Conservation (phyloP, 2,329 filamentous ascomycete genomes). For the Cladophialophora exuberans region DNA sequence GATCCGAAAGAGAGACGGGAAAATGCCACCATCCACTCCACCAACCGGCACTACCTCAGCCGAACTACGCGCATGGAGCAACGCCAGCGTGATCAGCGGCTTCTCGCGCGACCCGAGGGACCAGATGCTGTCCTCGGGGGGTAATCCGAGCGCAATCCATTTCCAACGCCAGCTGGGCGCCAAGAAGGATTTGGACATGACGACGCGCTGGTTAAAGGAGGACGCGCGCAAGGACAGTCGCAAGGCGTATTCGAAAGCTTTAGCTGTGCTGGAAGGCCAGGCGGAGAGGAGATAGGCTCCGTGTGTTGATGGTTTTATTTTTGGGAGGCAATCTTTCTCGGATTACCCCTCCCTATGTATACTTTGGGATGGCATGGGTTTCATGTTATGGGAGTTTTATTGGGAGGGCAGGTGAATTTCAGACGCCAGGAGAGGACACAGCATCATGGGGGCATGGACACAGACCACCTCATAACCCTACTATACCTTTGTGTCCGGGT, state of each 20-base stretch:
- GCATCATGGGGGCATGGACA: too few relatives aligned
- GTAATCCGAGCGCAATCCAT: neutral
- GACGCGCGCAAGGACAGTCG: neutral
- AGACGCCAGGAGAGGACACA: too few relatives aligned
- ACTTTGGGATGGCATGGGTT: too few relatives aligned
- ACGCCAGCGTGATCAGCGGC: slow-evolving; percentile 17
- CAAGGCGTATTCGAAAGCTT: neutral
- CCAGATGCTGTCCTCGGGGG: neutral
- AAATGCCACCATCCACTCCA: neutral
- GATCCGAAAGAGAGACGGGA: neutral
- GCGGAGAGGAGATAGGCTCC: too few relatives aligned
- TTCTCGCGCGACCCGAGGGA: slow-evolving; percentile 5
- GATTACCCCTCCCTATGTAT: too few relatives aligned
- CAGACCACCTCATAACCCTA: too few relatives aligned
- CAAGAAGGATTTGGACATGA: neutral
- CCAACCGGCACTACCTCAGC: neutral
- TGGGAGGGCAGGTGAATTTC: too few relatives aligned
- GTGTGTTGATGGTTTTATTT: too few relatives aligned
- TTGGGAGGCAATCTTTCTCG: too few relatives aligned
- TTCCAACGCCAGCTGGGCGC: neutral
- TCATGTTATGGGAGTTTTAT: too few relatives aligned
- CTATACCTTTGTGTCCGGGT: too few relatives aligned
- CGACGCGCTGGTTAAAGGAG: neutral
- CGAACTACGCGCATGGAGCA: slow-evolving; percentile 11
- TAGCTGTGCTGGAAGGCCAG: neutral